Evolutionary conservation across 2,329 filamentous ascomycete genomes (phyloP), one percentile per base, ranked within the genome.

Genomic region (Lecanoromycetidae sp.): DNA sequence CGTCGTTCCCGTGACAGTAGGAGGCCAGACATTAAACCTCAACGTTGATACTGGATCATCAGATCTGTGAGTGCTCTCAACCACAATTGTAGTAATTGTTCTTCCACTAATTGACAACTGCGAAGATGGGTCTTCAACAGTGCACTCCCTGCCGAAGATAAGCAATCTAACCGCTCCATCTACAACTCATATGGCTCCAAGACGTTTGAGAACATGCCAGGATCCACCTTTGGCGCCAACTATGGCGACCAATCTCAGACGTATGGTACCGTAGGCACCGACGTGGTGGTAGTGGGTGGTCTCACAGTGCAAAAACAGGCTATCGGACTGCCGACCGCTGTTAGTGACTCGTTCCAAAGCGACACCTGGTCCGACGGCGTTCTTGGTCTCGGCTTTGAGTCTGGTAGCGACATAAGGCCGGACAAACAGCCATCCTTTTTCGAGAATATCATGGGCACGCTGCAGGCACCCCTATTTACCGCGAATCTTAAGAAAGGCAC

Each of bases 21-120:
- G 82, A 50, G 79, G 78, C 4, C 82, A 86, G 64, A 73, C 70
- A 4, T 57, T 87, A 48, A 76, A 79, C 57, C 65, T 87, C 60
- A 77, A 84, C 60, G 84, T 87, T 58, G 82, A 87, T 63, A 82
- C 80, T n/a, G 82, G 82, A 48, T 85, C 81, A 2, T 75, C 82
- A 10, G 82, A 86, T 62, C 71, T 84, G 67, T 77, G 70, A 59
- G 73, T 61, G 47, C 32, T 19, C 9, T 38, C 32, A 8, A 33
- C 9, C 37, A 30, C 30, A 32, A 34, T 46, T 48, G 52, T 20
- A 48, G 34, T 19, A 39, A 29, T 12, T 15, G 17, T 22, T 23
- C 37, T 39, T 15, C 23, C 3, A n/a, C 23, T 26, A 20, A 36
- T 33, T 42, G 23, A 26, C 5, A 8, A 5, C 7, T 35, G 22